These are phyloP conservation scores for Fallopia convolvulus DNA, from an alignment of 148 eudicot species.

Conservation along the genomic window DNA sequence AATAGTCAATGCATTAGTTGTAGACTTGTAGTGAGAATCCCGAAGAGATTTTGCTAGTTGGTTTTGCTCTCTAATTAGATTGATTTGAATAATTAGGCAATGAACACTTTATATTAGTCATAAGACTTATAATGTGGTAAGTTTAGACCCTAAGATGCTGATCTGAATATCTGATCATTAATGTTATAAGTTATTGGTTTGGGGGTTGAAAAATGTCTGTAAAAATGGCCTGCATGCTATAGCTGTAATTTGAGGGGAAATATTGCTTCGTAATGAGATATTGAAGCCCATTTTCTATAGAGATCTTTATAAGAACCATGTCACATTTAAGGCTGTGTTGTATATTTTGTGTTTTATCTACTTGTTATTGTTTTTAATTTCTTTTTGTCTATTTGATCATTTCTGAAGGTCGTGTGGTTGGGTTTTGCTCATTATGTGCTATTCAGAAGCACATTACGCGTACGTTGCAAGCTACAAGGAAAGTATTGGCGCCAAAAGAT, in stretches of 20 bases:
- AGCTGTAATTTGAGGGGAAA: neutral
- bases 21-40: neutral
- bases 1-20: neutral
- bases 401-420: conserved; percentile 70
- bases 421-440: conserved; percentile 89
- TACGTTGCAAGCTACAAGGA: conserved; percentile 74
- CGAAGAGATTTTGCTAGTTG: neutral
- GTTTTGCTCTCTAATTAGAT: neutral
- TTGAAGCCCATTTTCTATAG: neutral
- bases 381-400: conserved; percentile 8
- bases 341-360: neutral
- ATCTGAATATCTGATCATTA: neutral
- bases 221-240: neutral
- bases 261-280: neutral
- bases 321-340: neutral
- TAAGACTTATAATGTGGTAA: neutral
- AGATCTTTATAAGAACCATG: neutral
- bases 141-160: neutral
- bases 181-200: neutral
- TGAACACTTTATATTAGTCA: neutral
- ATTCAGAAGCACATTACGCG: conserved; percentile 81
- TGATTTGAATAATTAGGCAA: neutral
- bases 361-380: neutral
- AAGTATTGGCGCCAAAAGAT: conserved; percentile 76
- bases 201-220: neutral